Evolutionary conservation across 1,139 yeast genomes (phyloP).

Genomic region (Candida gigantensis): DNA sequence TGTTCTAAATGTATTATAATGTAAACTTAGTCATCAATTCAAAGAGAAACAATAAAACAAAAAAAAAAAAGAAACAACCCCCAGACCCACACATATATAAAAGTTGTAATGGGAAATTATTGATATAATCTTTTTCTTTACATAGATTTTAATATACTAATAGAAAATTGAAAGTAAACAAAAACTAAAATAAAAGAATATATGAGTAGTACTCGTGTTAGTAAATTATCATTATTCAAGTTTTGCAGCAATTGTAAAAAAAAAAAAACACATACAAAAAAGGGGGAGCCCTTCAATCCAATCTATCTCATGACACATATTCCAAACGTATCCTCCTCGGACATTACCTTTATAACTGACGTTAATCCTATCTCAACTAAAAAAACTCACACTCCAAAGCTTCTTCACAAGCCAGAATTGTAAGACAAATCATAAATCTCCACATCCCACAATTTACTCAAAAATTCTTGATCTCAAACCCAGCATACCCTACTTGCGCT

Average conservation of each 20-base stretch:
- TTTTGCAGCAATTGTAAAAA: too few species aligned
- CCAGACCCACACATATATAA: too few species aligned
- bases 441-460: too few species aligned
- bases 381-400: neutral
- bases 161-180: constrained; percentile 6
- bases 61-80: constrained; percentile 1
- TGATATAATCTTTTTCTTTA: neutral
- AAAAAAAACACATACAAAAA: constrained; percentile 9
- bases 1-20: constrained; percentile 32
- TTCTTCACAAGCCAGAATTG: neutral
- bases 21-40: too few species aligned
- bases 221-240: too few species aligned
- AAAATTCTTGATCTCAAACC: too few species aligned
- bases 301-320: constrained; percentile 10
- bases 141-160: neutral
- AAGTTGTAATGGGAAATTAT: neutral
- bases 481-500: neutral
- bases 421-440: neutral
- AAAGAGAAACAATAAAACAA: neutral
- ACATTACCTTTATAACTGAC: neutral
- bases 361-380: neutral
- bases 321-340: constrained; percentile 1
- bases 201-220: too few species aligned
- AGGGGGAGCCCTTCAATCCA: constrained; percentile 12
- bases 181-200: constrained; percentile 1